Evolutionary conservation across 345 rosid species (phyloP).

Genomic region (Eucalyptus urophylla): DNA sequence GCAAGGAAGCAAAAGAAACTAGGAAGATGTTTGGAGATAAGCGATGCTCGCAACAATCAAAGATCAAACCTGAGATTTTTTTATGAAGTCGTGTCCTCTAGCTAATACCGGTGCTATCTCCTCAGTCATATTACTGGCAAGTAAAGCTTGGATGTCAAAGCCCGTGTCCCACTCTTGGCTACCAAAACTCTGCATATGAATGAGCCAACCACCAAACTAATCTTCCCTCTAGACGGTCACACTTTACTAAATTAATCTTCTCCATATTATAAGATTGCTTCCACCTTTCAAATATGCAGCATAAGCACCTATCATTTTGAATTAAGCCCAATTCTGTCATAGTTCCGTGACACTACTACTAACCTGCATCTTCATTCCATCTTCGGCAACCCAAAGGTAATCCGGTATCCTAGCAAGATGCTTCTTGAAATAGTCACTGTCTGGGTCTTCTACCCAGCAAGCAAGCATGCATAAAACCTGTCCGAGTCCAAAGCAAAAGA

Average conservation of each 20-base stretch:
- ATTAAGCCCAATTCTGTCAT: not conserved
- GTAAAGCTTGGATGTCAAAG: conserved; percentile 27
- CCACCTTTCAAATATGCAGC: not conserved
- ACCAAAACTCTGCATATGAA: conserved; percentile 28
- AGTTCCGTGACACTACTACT: not conserved
- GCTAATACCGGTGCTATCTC: conserved; percentile 17
- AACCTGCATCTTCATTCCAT: conserved; percentile 59
- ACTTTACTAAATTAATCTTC: not conserved
- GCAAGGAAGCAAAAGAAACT: not conserved
- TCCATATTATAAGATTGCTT: not conserved
- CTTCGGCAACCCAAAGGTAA: conserved; percentile 56
- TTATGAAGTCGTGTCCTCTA: conserved; percentile 20
- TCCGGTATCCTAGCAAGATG: conserved; percentile 43
- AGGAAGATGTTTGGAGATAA: not conserved
- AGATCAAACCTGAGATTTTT: conserved; percentile 41
- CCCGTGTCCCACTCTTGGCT: conserved; percentile 56
- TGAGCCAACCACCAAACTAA: not conserved
- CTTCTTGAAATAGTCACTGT: conserved; percentile 35
- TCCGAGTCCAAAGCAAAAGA: not conserved
- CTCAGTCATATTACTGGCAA: conserved; percentile 13
- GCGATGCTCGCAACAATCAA: not conserved
- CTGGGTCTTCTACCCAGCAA: conserved; percentile 63
- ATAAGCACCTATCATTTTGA: not conserved
- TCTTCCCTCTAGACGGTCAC: not conserved
- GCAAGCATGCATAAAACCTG: conserved; percentile 45